phyloP scores from a whole-genome alignment of 352 stramenopile genomes.

The Plasmopara viticola region DNA sequence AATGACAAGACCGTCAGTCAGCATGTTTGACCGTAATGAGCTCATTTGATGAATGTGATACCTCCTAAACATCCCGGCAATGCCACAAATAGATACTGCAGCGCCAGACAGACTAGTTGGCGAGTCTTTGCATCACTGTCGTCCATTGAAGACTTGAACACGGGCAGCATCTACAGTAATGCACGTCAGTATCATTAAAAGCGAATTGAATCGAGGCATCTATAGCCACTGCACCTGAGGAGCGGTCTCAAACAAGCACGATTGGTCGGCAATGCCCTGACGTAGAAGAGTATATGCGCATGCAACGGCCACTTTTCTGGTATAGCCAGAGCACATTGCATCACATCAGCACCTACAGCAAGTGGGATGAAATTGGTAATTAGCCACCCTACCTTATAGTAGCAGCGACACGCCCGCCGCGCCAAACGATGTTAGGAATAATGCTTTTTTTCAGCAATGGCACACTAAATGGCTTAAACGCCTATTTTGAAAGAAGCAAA shows the following conservation, averaged over 20 bases:
- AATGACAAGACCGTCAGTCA: constrained; percentile 10
- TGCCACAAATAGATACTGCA: constrained; percentile 85
- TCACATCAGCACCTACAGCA: constrained; percentile 7
- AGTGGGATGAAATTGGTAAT: neutral
- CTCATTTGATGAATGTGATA: constrained; percentile 12
- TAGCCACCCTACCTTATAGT: constrained; percentile 58
- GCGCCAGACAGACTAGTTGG: constrained; percentile 80
- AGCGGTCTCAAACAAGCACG: constrained; percentile 78
- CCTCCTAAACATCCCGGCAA: constrained; percentile 68
- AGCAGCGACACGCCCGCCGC: constrained; percentile 74
- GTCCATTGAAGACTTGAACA: constrained; percentile 85
- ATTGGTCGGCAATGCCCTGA: constrained; percentile 61
- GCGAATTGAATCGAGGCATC: no score
- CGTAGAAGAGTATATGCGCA: constrained; percentile 82
- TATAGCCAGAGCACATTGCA: constrained; percentile 1
- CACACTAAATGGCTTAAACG: constrained; percentile 57
- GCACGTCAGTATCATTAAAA: constrained; percentile 1
- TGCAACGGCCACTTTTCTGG: constrained; percentile 84
- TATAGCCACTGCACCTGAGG: constrained; percentile 35
- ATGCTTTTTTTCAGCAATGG: constrained; percentile 69
- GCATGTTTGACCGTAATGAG: neutral
- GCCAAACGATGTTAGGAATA: constrained; percentile 88
- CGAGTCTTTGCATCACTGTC: constrained; percentile 85
- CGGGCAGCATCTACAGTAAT: constrained; percentile 62
- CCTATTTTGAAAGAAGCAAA: constrained; percentile 17